A percentile compares a stretch with the other conserved stretches of the same genome.
Conservation (phyloP, 176 grass and related monocot genomes). For the Echinochloa phyllopogon region DNA sequence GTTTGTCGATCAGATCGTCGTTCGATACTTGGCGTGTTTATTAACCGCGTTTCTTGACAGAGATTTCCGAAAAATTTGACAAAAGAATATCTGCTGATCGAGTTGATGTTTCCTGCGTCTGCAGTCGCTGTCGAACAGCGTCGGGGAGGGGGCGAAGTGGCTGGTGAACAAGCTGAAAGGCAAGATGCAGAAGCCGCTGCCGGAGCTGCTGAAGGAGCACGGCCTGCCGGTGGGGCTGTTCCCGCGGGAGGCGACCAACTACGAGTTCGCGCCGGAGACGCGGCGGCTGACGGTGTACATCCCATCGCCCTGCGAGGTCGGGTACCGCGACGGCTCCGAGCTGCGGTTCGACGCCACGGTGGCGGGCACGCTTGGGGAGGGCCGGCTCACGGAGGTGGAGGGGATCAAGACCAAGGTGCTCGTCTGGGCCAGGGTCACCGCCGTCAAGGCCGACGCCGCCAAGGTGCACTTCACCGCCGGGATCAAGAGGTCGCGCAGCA, state of each 20-base stretch:
- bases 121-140: slow-evolving; percentile 86
- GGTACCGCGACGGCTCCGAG: slow-evolving; percentile 82
- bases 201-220: slow-evolving; percentile 83
- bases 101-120: not conserved
- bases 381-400: slow-evolving; percentile 63
- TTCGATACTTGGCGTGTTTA: not conserved
- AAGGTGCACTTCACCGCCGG: slow-evolving; percentile 82
- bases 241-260: slow-evolving; percentile 84
- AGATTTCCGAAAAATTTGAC: not conserved
- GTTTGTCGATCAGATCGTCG: not conserved
- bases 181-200: slow-evolving; percentile 92
- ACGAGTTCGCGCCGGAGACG: slow-evolving; percentile 78
- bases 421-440: slow-evolving; percentile 84
- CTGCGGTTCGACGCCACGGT: slow-evolving; percentile 78
- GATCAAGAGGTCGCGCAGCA: slow-evolving; percentile 72
- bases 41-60: not conserved
- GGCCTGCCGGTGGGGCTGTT: slow-evolving; percentile 76
- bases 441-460: slow-evolving; percentile 71
- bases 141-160: slow-evolving; percentile 86
- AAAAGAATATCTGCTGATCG: not conserved
- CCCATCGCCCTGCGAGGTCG: slow-evolving; percentile 82
- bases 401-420: slow-evolving; percentile 96
- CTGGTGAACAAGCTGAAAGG: slow-evolving; percentile 95
- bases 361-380: slow-evolving; percentile 63
- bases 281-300: slow-evolving; percentile 82